Conservation (phyloP, 2,329 filamentous ascomycete genomes). For the Fusarium compactum region DNA sequence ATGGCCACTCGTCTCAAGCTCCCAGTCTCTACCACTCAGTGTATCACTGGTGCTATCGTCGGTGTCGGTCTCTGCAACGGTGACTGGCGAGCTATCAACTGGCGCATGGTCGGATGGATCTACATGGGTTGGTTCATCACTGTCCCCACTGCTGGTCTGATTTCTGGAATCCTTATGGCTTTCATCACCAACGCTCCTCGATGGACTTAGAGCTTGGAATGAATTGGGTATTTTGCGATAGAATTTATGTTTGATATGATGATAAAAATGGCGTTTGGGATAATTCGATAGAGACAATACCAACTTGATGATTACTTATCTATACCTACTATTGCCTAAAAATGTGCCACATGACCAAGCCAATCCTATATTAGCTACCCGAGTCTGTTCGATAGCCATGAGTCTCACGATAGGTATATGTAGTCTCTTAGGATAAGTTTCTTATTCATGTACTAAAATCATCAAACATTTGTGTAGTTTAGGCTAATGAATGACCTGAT, state of each 20-base stretch:
- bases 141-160: conserved; percentile 66
- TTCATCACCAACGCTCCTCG: conserved; percentile 72
- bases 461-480: neutral
- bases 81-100: conserved; percentile 70
- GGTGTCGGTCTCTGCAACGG: conserved; percentile 73
- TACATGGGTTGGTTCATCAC: conserved; percentile 72
- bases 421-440: neutral
- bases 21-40: conserved; percentile 74
- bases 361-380: neutral
- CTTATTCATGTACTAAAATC: neutral
- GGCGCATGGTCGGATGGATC: conserved; percentile 71
- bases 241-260: conserved; percentile 5
- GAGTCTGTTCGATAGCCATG: no score
- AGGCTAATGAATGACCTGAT: neutral
- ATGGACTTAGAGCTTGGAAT: conserved; percentile 48
- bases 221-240: neutral
- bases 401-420: no score
- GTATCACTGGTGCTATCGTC: conserved; percentile 72
- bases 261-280: neutral
- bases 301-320: neutral
- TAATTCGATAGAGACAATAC: conserved; percentile 7
- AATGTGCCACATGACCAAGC: neutral
- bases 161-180: conserved; percentile 71
- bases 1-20: conserved; percentile 72
- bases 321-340: neutral